phyloP scores from a whole-genome alignment of 805 yeast genomes.

The Myxozyma mucilagina region DNA sequence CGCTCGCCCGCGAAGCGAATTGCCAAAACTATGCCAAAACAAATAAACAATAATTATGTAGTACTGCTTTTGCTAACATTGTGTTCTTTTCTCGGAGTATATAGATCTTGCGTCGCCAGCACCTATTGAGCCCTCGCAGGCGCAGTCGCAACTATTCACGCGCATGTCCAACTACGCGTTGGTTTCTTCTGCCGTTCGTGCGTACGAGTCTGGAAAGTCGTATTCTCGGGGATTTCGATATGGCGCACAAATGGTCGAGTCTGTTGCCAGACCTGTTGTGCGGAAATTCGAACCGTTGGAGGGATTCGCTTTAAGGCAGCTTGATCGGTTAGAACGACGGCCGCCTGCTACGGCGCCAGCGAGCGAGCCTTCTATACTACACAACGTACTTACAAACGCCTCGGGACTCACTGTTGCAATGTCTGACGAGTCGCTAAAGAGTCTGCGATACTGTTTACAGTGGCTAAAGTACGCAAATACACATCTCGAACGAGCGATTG shows the following conservation, averaged over 20 bases:
- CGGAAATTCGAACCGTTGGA: slow-evolving; percentile 40
- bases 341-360: slow-evolving; percentile 1
- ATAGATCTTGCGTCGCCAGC: background rate
- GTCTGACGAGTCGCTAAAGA: slow-evolving; percentile 70
- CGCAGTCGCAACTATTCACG: slow-evolving; percentile 20
- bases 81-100: background rate
- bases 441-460: slow-evolving; percentile 76
- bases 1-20: background rate
- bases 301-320: slow-evolving; percentile 36
- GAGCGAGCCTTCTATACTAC: slow-evolving; percentile 12
- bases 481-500: slow-evolving; percentile 67
- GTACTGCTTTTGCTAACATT: background rate
- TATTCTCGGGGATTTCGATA: slow-evolving; percentile 54
- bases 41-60: background rate
- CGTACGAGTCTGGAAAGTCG: slow-evolving; percentile 42
- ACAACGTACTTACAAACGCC: slow-evolving; percentile 29
- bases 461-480: slow-evolving; percentile 77
- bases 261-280: slow-evolving; percentile 57
- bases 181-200: slow-evolving; percentile 38
- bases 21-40: background rate
- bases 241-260: slow-evolving; percentile 58
- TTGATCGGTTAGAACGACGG: slow-evolving; percentile 32
- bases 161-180: slow-evolving; percentile 35
- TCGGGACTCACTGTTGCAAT: slow-evolving; percentile 44
- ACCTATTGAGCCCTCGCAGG: background rate